Evolutionary conservation across 2,329 filamentous ascomycete genomes (phyloP).

Genomic region (Fusarium sp.): DNA sequence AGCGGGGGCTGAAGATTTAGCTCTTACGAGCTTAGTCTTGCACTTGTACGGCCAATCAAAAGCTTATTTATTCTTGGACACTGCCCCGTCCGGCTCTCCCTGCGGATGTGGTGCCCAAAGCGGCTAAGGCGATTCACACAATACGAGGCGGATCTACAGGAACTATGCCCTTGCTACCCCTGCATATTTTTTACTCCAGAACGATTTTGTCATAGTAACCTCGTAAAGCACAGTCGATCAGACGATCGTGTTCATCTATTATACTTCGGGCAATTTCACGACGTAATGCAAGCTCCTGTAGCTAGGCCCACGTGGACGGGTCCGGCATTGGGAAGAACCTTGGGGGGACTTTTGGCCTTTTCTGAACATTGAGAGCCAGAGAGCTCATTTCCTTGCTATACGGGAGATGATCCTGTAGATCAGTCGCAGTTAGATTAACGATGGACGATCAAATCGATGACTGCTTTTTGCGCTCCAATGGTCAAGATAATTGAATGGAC

Average conservation of each 20-base stretch:
- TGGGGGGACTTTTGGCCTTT: too few species aligned
- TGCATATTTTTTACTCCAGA: neutral
- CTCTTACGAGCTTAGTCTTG: accelerated
- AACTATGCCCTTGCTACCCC: conserved; percentile 8
- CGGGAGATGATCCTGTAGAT: too few species aligned
- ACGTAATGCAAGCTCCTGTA: neutral
- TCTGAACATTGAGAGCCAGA: too few species aligned
- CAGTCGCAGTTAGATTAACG: too few species aligned
- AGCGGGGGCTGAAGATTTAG: neutral
- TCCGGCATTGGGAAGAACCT: neutral
- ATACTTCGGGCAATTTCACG: neutral
- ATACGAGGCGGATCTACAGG: conserved; percentile 11
- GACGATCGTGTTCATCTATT: neutral
- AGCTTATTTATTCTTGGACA: conserved; percentile 17
- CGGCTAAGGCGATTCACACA: conserved; percentile 9
- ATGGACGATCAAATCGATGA: too few species aligned
- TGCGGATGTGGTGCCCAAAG: conserved; percentile 6
- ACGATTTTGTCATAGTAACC: neutral
- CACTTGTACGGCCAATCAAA: neutral
- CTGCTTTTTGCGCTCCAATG: too few species aligned
- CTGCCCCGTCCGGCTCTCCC: neutral
- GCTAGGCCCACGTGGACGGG: neutral
- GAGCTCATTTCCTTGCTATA: too few species aligned
- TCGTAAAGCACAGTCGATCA: conserved; percentile 28
- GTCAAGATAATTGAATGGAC: too few species aligned